Base-by-base conservation (phyloP, 2,329 filamentous ascomycete genomes). In the Neopestalotiopsis clavispora region DNA sequence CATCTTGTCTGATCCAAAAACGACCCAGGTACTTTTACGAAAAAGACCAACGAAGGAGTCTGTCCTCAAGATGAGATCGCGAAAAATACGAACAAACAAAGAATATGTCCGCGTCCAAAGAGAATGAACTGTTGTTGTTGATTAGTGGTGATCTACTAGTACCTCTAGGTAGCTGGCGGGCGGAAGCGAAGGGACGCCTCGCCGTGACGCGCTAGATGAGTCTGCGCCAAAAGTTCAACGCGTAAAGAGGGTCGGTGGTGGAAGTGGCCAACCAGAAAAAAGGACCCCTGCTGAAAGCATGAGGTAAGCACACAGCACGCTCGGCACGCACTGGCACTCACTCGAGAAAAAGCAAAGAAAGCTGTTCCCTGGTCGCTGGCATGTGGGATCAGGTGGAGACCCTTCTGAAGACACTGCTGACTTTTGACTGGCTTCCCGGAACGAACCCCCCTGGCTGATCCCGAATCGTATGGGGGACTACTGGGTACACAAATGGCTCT, bases 1-100 rank as follows among this genome's bases (percentile, higher is more conserved):
- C 80, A 82, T 78, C 20, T 73, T 72, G 75, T 40, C 12, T 12
- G 14, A 23, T 59, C 9, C 23, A 59, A 34, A 59, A 12, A n/a
- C 10, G 45, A 52, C 10, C 34, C n/a, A 52, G 7, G 1, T 2
- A 52, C 3, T 9, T 10, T 20, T 9, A 3, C 45, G n/a, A 52
- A 52, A 23, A 20, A n/a, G 6, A 23, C 3, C 9, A 52, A 52
- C 13, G 45, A 38, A 38, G 10, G 6, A 38, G 17, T 52, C 3
- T 52, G 45, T 9, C 9, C n/a, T 9, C 45, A 52, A 52, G 45
- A 17, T 17, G n/a, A n/a, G 17, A 40, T 62, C 28, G 61, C 23
- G 23, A 63, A 58, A n/a, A 32, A 56, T 6, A 23, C 10, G 20
- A 30, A 32, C 32, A 28, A 32, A 40, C 49, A 40, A 34, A 61